Evolutionary conservation across 441 rosid species (phyloP), one percentile per base, ranked within the genome.

Genomic region (Gossypium armourianum): DNA sequence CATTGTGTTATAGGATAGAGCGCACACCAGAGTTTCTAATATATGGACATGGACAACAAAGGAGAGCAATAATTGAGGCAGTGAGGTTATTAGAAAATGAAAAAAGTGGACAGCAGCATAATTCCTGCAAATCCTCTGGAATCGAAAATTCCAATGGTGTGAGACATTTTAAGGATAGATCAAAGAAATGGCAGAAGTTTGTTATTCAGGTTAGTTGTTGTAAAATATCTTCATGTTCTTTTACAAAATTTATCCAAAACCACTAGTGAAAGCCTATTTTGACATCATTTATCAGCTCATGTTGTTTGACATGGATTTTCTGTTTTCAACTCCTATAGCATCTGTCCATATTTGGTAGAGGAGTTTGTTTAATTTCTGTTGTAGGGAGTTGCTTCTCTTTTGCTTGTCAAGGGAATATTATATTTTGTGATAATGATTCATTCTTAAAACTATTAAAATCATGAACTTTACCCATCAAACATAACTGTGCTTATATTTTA

Each of bases 61-160:
- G 98, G 82, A 85, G 93, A 83, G 97, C 97, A 81, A 82, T 91
- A 68, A 87, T 91, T 78, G 98, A 93, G 83, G 97, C 98, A 19
- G 76, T 86, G 75, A 87, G 98, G 71, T 66, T 93, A 77, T 73
- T 82, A 29, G 93, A 86, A 74, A 85, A 82, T 63, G 93, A 82
- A 82, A 90, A 85, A 29, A 73, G 73, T 68, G 76, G 65, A 59
- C 76, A 66, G 57, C 75, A 74, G 67, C 43, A 74, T 1, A 79
- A 64, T 65, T 78, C 75, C 70, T 75, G 80, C 76, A 85, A 84
- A 72, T 64, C 26, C 15, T 8, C 9, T 52, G 7, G 62, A 72
- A 77, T 29, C 74, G 85, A 83, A 77, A 80, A 72, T 65, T 75
- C 76, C 36, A 72, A 47, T 72, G 84, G 75, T 72, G 70, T 75